Base-by-base conservation (phyloP, 345 rosid genomes). In the Salix suchowensis region DNA sequence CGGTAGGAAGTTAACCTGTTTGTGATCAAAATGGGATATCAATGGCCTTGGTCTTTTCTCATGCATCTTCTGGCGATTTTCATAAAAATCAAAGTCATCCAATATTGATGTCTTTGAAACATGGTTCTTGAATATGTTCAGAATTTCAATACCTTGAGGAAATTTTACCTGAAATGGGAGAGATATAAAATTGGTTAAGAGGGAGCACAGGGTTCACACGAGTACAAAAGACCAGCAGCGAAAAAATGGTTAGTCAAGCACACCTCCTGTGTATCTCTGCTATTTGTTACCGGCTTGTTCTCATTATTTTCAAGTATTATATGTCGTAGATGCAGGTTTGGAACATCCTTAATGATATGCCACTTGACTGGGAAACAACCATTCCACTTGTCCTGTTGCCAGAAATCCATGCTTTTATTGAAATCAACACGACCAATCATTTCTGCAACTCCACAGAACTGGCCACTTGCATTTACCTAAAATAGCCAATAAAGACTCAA, bases 331-430 rank as follows among this genome's bases (percentile, higher is more conserved):
- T 58, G 58, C 0, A 34, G 72, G 75, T 79, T 79, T 16, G 82
- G 82, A 12, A 79, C 68, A 64, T 79, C 82, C 70, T 79, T 74
- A 4, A 79, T 52, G 37, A 79, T 79, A 36, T 74, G 81, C 81
- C 81, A 78, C 74, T 76, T 76, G 10, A 79, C 74, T 32, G 78
- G 78, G 69, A 79, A 79, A 52, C 10, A 70, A 24, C 82, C 82
- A 74, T 46, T 79, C 82, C 82, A 79, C 66, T 74, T 79, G 28
- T 79, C 82, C 23, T 74, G 78, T 65, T 79, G 82, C 82, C 82
- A 74, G 37, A 55, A 79, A 62, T 70, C 78, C 65, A 74, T 37
- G 26, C 26, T 70, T 21, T 79, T 74, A 21, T 64, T 21, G 40
- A 79, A 79, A 65, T 74, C 78, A 39, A 79, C 78, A 3, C 13